Percentiles rank a stretch among this genome's conserved stretches.
Conservation (phyloP, 2,329 filamentous ascomycete species). For the Scortechinia acanthostroma region DNA sequence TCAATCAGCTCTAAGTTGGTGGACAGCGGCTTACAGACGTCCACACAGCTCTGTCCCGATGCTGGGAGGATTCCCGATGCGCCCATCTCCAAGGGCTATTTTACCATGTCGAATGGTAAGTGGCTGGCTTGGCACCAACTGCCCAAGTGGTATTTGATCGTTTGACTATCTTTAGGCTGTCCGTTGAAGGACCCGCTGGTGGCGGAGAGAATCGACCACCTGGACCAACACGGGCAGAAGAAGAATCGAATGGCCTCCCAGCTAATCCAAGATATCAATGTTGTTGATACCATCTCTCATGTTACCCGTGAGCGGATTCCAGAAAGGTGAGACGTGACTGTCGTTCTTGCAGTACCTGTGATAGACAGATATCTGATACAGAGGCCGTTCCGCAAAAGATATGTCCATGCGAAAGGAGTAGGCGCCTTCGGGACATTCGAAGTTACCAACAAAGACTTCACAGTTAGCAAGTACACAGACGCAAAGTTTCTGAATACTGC, state of each 20-base stretch:
- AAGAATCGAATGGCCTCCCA: no score
- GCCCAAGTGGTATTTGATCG: no score
- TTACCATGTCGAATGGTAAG: background rate
- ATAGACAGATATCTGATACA: slow-evolving; percentile 17
- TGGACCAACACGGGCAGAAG: no score
- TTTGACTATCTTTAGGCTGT: no score
- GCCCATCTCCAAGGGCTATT: background rate
- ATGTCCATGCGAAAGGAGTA: slow-evolving; percentile 40
- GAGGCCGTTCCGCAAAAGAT: no score
- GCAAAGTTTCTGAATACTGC: slow-evolving; percentile 42
- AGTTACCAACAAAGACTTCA: slow-evolving; percentile 41
- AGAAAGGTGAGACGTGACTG: slow-evolving; percentile 27
- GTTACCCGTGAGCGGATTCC: slow-evolving; percentile 50
- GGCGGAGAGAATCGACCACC: background rate
- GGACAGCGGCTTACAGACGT: no score
- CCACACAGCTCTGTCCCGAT: no score
- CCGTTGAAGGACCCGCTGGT: background rate
- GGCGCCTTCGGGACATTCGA: slow-evolving; percentile 50
- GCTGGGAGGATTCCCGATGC: background rate
- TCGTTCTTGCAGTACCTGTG: no score
- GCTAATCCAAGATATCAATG: slow-evolving; percentile 39
- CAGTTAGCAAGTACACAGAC: slow-evolving; percentile 42
- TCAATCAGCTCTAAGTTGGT: no score
- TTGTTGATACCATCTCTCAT: slow-evolving; percentile 46
- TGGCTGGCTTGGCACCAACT: no score